Conservation (phyloP, 2,329 filamentous ascomycete genomes). For the Incumbomyces lentus region DNA sequence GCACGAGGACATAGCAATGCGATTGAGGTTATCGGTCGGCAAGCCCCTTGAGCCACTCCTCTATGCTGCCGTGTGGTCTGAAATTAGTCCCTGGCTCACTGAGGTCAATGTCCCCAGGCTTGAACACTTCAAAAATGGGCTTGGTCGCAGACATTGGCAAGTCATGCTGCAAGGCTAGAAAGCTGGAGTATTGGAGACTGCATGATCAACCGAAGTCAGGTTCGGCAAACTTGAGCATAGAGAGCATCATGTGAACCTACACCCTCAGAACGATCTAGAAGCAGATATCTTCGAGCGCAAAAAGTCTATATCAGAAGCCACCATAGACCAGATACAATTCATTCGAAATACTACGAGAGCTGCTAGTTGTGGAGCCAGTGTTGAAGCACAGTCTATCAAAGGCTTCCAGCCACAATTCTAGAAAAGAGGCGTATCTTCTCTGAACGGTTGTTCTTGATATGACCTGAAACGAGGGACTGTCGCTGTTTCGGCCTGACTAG, state of each 20-base stretch:
- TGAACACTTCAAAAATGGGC: too few species aligned
- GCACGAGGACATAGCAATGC: neutral
- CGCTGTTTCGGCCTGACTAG: neutral
- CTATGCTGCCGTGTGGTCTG: too few species aligned
- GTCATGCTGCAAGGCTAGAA: too few species aligned
- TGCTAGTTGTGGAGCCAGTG: neutral
- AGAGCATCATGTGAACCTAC: neutral
- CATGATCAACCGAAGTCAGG: too few species aligned
- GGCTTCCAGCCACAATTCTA: conserved; percentile 2
- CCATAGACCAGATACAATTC: conserved; percentile 3
- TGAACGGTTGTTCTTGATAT: neutral
- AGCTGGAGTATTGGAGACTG: too few species aligned
- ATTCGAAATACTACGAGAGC: neutral
- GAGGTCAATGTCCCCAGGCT: too few species aligned
- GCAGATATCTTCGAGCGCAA: conserved; percentile 7
- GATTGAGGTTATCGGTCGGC: too few species aligned
- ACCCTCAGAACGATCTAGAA: conserved; percentile 4
- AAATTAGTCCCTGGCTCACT: too few species aligned
- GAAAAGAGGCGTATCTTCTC: conserved; percentile 6
- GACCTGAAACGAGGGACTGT: neutral
- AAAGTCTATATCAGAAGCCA: conserved; percentile 6
- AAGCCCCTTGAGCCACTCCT: neutral
- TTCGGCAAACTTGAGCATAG: too few species aligned
- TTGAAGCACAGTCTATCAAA: neutral
- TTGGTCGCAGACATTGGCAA: too few species aligned